Percentiles rank a stretch among this genome's conserved stretches.
phyloP scores from a whole-genome alignment of 371 early-diverging fungal species.

The Sporodiniella umbellata region DNA sequence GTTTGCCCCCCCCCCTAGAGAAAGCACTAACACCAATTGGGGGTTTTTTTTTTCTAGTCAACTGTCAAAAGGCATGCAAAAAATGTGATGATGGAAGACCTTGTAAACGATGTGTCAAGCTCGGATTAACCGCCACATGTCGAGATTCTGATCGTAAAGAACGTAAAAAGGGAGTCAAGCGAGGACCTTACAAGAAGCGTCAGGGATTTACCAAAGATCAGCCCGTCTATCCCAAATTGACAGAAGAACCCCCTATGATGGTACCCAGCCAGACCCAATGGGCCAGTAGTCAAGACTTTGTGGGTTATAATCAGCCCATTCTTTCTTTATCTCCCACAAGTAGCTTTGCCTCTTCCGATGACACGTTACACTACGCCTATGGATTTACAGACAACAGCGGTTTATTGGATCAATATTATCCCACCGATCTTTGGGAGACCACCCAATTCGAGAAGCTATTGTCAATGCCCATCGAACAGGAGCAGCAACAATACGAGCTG shows the following conservation, averaged over 20 bases:
- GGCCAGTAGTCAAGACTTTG: not conserved
- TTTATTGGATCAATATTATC: not conserved
- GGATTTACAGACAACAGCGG: conserved; percentile 2
- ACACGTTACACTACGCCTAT: conserved; percentile 12
- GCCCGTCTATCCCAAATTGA: conserved; percentile 24
- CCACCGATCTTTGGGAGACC: not conserved
- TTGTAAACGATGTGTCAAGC: conserved; percentile 80
- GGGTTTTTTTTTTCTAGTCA: conserved; percentile 46
- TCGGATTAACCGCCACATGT: conserved; percentile 70
- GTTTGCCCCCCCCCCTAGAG: too few species aligned
- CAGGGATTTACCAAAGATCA: conserved; percentile 18
- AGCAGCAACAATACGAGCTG: not conserved
- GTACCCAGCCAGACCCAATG: conserved; percentile 2
- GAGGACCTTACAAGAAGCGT: conserved; percentile 78
- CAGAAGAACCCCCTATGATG: conserved; percentile 20
- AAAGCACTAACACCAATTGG: too few species aligned
- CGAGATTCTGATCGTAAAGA: conserved; percentile 81
- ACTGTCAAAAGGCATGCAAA: conserved; percentile 92
- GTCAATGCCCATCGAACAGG: not conserved
- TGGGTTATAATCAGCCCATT: not conserved
- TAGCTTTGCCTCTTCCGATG: conserved; percentile 9
- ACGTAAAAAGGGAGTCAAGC: conserved; percentile 79
- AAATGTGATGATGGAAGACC: conserved; percentile 89
- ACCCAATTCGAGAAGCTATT: not conserved
- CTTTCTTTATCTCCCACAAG: conserved; percentile 5